Evolutionary conservation across 2,329 filamentous ascomycete species (phyloP).

Genomic region (Nigrograna mackinnonii): DNA sequence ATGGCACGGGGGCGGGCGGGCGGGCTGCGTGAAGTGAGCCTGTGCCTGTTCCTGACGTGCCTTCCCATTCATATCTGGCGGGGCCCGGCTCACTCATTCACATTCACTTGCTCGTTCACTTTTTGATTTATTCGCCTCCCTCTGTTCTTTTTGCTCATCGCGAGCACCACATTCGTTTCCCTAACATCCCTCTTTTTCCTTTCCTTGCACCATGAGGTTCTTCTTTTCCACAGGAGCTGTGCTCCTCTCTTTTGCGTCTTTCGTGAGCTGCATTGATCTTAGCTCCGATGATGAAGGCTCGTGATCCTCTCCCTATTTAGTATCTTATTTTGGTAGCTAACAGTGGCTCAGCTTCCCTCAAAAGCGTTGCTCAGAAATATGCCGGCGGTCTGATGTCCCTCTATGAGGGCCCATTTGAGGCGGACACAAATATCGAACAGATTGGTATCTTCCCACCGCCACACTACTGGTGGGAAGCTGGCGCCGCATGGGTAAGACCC

Average conservation of each 20-base stretch:
- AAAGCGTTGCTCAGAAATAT: slow-evolving; percentile 29
- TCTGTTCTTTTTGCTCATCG: slow-evolving; percentile 19
- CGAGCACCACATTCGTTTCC: slow-evolving; percentile 27
- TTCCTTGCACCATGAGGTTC: slow-evolving; percentile 33
- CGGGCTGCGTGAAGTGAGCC: too few relatives aligned
- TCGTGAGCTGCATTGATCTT: slow-evolving; percentile 31
- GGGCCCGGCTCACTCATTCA: too few relatives aligned
- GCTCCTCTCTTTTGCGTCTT: slow-evolving; percentile 36
- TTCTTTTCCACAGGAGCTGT: slow-evolving; percentile 35
- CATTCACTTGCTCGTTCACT: too few relatives aligned
- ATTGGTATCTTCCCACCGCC: slow-evolving; percentile 49
- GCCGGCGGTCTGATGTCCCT: slow-evolving; percentile 38
- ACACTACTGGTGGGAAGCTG: slow-evolving; percentile 54
- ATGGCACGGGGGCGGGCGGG: too few relatives aligned
- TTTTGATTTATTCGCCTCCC: slow-evolving; percentile 14
- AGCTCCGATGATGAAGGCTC: slow-evolving; percentile 32
- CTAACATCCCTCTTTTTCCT: slow-evolving; percentile 11
- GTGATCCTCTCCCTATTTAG: neutral
- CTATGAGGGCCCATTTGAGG: slow-evolving; percentile 36
- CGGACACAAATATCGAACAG: slow-evolving; percentile 22
- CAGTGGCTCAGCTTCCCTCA: slow-evolving; percentile 25
- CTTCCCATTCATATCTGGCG: too few relatives aligned
- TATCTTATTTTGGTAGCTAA: slow-evolving; percentile 1
- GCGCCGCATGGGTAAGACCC: slow-evolving; percentile 43
- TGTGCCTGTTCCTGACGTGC: too few relatives aligned